Conservation (phyloP, 2,329 filamentous ascomycete species). For the Stachybotrys chartarum region DNA sequence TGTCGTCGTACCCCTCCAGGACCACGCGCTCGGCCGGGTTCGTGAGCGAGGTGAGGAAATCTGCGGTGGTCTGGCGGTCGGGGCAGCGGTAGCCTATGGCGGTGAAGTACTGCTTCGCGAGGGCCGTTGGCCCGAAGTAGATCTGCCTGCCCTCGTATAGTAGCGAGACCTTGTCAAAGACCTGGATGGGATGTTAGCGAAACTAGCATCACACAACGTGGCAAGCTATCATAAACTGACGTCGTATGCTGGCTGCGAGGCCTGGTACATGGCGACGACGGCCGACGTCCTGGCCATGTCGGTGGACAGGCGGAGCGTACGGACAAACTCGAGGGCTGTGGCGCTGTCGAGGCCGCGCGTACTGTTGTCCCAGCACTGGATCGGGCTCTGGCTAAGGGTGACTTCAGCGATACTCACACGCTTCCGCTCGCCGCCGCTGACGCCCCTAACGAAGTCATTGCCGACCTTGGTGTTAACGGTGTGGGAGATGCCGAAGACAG, state of each 20-base stretch:
- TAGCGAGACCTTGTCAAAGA: constrained; percentile 62
- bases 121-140: constrained; percentile 52
- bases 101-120: constrained; percentile 56
- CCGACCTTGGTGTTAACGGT: constrained; percentile 67
- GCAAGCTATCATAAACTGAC: constrained; percentile 6
- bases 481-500: constrained; percentile 71
- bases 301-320: constrained; percentile 15
- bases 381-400: constrained; percentile 13
- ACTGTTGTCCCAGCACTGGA: constrained; percentile 24
- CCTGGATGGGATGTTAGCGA: constrained; percentile 18
- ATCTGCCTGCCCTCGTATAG: constrained; percentile 63
- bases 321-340: constrained; percentile 18
- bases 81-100: constrained; percentile 20
- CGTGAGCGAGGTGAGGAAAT: constrained; percentile 34
- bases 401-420: constrained; percentile 73
- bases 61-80: constrained; percentile 15
- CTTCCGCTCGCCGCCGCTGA: constrained; percentile 72
- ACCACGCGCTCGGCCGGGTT: constrained; percentile 25
- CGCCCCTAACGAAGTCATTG: constrained; percentile 60
- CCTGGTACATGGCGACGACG: constrained; percentile 48
- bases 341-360: constrained; percentile 20
- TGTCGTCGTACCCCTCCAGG: constrained; percentile 20
- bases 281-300: constrained; percentile 17
- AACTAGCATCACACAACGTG: constrained; percentile 29
- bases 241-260: constrained; percentile 51